phyloP scores from a whole-genome alignment of 2,329 filamentous ascomycete species.

The Cladosporium phlei region DNA sequence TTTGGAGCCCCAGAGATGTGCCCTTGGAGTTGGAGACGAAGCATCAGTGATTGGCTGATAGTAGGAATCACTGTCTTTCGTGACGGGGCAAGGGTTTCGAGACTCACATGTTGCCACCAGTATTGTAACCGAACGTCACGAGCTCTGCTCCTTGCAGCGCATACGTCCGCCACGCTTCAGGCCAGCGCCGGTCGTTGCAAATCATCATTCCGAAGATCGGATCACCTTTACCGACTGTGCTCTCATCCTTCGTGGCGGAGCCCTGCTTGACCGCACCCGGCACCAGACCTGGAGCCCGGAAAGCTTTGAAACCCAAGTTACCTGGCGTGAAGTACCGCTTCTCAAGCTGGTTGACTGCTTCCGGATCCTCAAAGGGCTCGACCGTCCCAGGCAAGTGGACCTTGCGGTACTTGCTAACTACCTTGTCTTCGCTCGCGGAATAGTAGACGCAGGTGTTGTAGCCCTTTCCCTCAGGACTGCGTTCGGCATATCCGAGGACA shows the following conservation, averaged over 20 bases:
- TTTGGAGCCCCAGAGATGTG: slow-evolving; percentile 42
- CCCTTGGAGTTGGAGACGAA: no score
- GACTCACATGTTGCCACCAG: slow-evolving; percentile 40
- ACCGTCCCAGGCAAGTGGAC: slow-evolving; percentile 51
- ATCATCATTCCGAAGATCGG: slow-evolving; percentile 53
- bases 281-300: slow-evolving; percentile 47
- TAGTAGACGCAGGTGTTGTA: slow-evolving; percentile 53
- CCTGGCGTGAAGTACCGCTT: slow-evolving; percentile 53
- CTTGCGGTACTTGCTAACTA: slow-evolving; percentile 53
- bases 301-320: slow-evolving; percentile 51
- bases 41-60: no score
- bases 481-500: slow-evolving; percentile 51
- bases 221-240: slow-evolving; percentile 39
- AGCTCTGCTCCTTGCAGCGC: slow-evolving; percentile 50
- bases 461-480: slow-evolving; percentile 40
- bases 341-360: slow-evolving; percentile 51
- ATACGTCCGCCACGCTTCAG: slow-evolving; percentile 50
- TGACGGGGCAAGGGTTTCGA: no score
- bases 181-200: slow-evolving; percentile 53
- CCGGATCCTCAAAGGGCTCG: slow-evolving; percentile 47
- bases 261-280: slow-evolving; percentile 33
- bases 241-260: slow-evolving; percentile 21
- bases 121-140: slow-evolving; percentile 49
- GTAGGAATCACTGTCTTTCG: no score
- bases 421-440: slow-evolving; percentile 38